Conservation (phyloP, 306 rosid genomes). For the Abrus pulchellus region DNA sequence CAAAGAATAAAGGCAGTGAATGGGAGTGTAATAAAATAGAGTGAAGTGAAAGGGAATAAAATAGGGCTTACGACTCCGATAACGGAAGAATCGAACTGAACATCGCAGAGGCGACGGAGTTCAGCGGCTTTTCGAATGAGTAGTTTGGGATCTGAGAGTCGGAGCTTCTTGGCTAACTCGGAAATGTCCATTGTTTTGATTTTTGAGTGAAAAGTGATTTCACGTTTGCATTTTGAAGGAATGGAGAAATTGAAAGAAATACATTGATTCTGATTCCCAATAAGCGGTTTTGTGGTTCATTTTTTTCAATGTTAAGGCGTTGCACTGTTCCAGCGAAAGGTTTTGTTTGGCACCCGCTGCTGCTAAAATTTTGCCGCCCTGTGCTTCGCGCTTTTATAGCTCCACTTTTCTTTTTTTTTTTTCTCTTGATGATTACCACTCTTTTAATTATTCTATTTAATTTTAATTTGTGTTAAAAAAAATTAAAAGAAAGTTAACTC, state of each 20-base stretch:
- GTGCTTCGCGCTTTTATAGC: too few species aligned
- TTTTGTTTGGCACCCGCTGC: slow-evolving; percentile 42
- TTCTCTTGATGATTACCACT: too few species aligned
- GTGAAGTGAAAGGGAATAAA: not conserved
- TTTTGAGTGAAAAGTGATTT: not conserved
- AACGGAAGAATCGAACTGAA: slow-evolving; percentile 82
- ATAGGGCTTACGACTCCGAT: slow-evolving; percentile 70
- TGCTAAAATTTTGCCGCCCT: not conserved
- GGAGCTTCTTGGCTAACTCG: slow-evolving; percentile 68
- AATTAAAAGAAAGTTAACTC: too few species aligned
- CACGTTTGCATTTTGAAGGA: not conserved
- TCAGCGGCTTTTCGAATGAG: slow-evolving; percentile 82
- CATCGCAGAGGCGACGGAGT: slow-evolving; percentile 83
- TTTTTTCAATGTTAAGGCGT: slow-evolving; percentile 44
- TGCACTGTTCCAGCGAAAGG: slow-evolving; percentile 34
- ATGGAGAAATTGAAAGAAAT: not conserved
- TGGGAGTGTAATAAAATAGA: not conserved
- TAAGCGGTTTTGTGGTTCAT: not conserved
- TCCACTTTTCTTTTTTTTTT: too few species aligned
- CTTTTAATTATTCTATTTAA: too few species aligned
- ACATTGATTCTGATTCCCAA: too few species aligned
- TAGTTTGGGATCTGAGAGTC: slow-evolving; percentile 66
- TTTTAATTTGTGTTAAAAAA: too few species aligned
- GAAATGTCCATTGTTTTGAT: slow-evolving; percentile 64
- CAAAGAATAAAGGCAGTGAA: not conserved